phyloP scores from a whole-genome alignment of 1,284 basidiomycete genomes.

The Apiotrichum mycotoxinovorans region DNA sequence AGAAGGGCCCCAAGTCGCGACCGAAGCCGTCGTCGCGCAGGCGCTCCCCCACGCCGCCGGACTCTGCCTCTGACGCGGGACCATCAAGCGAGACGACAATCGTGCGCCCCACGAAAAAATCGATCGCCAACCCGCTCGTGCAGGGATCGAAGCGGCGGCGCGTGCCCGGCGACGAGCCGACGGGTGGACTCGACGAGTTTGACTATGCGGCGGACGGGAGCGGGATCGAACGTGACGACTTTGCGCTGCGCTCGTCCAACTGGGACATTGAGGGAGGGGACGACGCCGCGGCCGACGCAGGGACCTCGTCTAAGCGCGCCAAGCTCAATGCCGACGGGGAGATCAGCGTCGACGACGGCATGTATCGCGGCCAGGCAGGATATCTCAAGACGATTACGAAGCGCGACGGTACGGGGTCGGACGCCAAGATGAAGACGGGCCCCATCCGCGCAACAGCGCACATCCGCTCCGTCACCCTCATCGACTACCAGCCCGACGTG shows the following conservation, averaged over 20 bases:
- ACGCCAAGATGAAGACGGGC: conserved; percentile 83
- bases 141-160: conserved; percentile 76
- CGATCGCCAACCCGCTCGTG: conserved; percentile 65
- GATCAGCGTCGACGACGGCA: conserved; percentile 64
- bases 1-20: conserved; percentile 72
- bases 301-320: conserved; percentile 25
- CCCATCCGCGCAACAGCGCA: conserved; percentile 76
- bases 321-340: conserved; percentile 50
- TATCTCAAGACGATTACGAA: conserved; percentile 79
- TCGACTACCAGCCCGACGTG: conserved; percentile 98
- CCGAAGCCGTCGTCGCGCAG: conserved; percentile 60
- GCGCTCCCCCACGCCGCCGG: conserved; percentile 65
- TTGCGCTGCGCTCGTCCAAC: conserved; percentile 49
- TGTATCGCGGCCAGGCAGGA: conserved; percentile 79
- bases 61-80: conserved; percentile 48
- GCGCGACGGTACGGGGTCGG: conserved; percentile 60
- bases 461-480: conserved; percentile 88
- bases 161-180: conserved; percentile 62
- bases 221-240: conserved; percentile 32
- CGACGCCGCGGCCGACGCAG: conserved; percentile 1
- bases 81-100: conserved; percentile 51
- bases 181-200: conserved; percentile 60
- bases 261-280: conserved; percentile 49
- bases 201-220: conserved; percentile 53
- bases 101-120: conserved; percentile 68